Base-by-base conservation (phyloP, 306 rosid genomes). In the Citrullus mucosospermus region DNA sequence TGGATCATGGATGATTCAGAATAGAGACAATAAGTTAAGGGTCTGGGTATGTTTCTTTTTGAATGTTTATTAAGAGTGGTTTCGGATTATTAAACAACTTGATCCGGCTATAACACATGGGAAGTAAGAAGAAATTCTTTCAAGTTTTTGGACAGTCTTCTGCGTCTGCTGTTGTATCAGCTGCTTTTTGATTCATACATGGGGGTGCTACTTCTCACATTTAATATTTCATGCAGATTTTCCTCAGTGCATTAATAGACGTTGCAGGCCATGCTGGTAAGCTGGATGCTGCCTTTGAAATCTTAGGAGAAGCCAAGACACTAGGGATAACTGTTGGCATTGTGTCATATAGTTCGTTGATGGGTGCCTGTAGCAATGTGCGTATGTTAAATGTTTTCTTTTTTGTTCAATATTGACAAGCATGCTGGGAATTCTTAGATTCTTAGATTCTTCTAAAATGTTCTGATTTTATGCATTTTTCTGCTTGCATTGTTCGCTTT, bases 351-450 rank as follows among this genome's bases (percentile, higher is more conserved):
- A 91, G 98, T 84, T 92, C 98, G 73, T 85, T 95, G 90, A 92
- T 95, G 98, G 98, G 98, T 44, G 98, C 98, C 76, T 95, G 97
- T 85, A 87, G 97, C 91, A 91, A 95, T 85, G 98, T 95, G 93
- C 81, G 93, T 88, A 38, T 50, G 38, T 8, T 59, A 18, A 53
- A 25, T 38, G 66, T 22, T 44, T 55, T 78, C 6, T 48, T 25
- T 66, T 54, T 65, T 48, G 46, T 66, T 34, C 15, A 50, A 1
- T 39, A 54, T 55, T 61, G 50, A 67, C 43, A 34, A 28, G 25
- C 66, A 66, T 53, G 59, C 59, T 65, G 9, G 32, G 9, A 54
- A 65, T 30, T 17, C 44, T 46, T 59, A 51, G 81, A 65, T 30
- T 17, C 44, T 46, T 59, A 51, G 81, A 11, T 76, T 59, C 38